Evolutionary conservation across 116 monocot genomes (phyloP), one percentile per base, ranked within the genome.

Genomic region (Trichopus zeylanicus): DNA sequence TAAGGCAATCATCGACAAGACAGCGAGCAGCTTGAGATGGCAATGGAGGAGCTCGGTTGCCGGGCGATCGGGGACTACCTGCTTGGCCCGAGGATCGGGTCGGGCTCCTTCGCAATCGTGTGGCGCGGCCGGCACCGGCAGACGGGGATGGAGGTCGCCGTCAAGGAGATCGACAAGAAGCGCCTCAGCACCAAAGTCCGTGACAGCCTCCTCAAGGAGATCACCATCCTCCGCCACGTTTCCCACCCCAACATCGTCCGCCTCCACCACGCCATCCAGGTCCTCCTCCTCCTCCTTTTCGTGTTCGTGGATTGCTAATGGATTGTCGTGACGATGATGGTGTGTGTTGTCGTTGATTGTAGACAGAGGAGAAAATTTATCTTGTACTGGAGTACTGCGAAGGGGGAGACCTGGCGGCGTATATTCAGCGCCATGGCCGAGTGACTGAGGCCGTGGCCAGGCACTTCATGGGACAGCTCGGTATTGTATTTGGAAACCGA

Each of bases 381-480:
- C 59, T 81, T 3, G 59, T 81, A 3, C 29, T 81, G 58, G 80
- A 81, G 58, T 71, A 71, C 58, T 80, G 80, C 59, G 22, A 56
- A 12, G 75, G 80, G 7, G 80, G 80, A 1, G 80, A 80, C 29
- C 63, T 80, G 19, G 57, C 66, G 6, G 62, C 28, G 3, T 75
- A 67, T 31, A 71, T 75, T 7, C 42, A 62, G 35, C 67, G 63
- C 4, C 51, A 57, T 25, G 75, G 70, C 33, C 59, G 67, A 23
- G 67, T 81, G 0, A 61, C 75, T 29, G 80, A 71, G 55, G 63
- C 31, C 4, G 62, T 73, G 16, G 80, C 80, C 8, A 71, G 67
- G 60, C 67, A 67, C 48, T 81, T 71, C 29, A 75, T 81, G 80
- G 30, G 65, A 61, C 81, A 81, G 61, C 59, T 81, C 1, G 80